Percentiles rank a stretch among this genome's conserved stretches.
phyloP scores from a whole-genome alignment of 2,329 filamentous ascomycete genomes.

The Diplocarpon mali region DNA sequence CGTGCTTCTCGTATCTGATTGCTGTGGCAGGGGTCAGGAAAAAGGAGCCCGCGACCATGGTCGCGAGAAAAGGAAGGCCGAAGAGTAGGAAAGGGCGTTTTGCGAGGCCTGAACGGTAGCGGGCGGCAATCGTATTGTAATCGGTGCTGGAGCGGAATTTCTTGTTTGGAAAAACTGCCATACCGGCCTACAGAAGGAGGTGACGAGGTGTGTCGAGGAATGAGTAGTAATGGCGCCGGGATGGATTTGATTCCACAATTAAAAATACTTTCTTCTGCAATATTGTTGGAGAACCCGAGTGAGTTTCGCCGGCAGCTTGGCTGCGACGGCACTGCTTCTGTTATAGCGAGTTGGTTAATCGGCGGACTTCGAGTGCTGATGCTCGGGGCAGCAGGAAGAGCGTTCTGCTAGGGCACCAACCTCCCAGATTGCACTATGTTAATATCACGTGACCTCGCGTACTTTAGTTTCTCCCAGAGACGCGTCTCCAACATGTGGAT shows the following conservation, averaged over 20 bases:
- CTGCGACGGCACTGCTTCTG: too few relatives aligned
- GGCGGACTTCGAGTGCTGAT: too few relatives aligned
- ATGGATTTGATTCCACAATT: not conserved
- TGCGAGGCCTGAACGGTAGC: conserved; percentile 65
- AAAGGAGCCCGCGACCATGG: conserved; percentile 88
- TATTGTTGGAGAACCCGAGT: too few relatives aligned
- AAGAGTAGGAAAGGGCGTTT: conserved; percentile 86
- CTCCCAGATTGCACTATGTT: not conserved
- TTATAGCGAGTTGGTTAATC: too few relatives aligned
- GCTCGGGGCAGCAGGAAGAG: too few relatives aligned
- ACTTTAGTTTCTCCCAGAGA: conserved; percentile 2
- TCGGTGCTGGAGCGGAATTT: conserved; percentile 59
- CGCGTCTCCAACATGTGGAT: conserved; percentile 4
- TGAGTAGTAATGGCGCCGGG: not conserved
- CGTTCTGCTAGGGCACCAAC: too few relatives aligned
- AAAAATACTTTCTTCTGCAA: too few relatives aligned
- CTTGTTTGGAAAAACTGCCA: conserved; percentile 48
- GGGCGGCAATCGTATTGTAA: conserved; percentile 56
- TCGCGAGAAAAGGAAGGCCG: conserved; percentile 80
- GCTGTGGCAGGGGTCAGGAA: conserved; percentile 90
- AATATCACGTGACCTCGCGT: conserved; percentile 17
- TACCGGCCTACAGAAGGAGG: not conserved
- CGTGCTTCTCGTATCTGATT: conserved; percentile 84
- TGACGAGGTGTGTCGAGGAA: not conserved
- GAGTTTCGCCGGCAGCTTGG: too few relatives aligned